A percentile compares a stretch with the other conserved stretches of the same genome.
phyloP scores from a whole-genome alignment of 257 asterid genomes.

The Scutellaria galericulata region DNA sequence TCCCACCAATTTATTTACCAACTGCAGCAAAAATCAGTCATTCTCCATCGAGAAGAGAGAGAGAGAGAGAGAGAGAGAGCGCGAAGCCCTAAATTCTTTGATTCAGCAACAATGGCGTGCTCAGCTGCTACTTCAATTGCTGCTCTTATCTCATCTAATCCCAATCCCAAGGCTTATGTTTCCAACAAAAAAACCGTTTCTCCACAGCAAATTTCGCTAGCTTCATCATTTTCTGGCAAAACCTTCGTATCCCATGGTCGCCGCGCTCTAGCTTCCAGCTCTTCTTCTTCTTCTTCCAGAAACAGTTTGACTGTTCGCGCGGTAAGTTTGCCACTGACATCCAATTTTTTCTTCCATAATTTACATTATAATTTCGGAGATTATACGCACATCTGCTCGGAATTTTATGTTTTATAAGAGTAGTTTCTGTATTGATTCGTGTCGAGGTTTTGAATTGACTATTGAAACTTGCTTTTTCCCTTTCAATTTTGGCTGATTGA shows the following conservation, averaged over 20 bases:
- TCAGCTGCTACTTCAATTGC: slow-evolving; percentile 62
- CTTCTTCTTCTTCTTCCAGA: slow-evolving; percentile 39
- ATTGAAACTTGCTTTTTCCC: neutral
- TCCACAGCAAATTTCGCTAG: slow-evolving; percentile 47
- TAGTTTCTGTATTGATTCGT: neutral
- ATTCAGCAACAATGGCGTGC: slow-evolving; percentile 55
- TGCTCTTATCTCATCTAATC: slow-evolving; percentile 51
- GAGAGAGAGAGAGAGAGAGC: neutral
- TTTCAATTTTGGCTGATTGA: neutral
- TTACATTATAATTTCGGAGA: neutral
- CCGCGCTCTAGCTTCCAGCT: slow-evolving; percentile 47
- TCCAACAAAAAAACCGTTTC: slow-evolving; percentile 46
- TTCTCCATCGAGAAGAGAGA: neutral
- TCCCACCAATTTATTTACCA: slow-evolving; percentile 7
- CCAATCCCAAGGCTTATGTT: slow-evolving; percentile 51
- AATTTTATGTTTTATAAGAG: neutral
- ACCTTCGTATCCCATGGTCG: slow-evolving; percentile 45
- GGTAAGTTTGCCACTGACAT: slow-evolving; percentile 45
- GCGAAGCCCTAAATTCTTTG: neutral
- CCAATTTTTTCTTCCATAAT: neutral
- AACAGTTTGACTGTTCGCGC: slow-evolving; percentile 58
- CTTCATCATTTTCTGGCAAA: slow-evolving; percentile 60
- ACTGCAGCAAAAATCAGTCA: slow-evolving; percentile 2
- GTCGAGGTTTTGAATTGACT: neutral
- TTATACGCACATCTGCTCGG: neutral